phyloP scores from a whole-genome alignment of 2,329 filamentous ascomycete genomes.

The Dactylonectria macrodidyma region DNA sequence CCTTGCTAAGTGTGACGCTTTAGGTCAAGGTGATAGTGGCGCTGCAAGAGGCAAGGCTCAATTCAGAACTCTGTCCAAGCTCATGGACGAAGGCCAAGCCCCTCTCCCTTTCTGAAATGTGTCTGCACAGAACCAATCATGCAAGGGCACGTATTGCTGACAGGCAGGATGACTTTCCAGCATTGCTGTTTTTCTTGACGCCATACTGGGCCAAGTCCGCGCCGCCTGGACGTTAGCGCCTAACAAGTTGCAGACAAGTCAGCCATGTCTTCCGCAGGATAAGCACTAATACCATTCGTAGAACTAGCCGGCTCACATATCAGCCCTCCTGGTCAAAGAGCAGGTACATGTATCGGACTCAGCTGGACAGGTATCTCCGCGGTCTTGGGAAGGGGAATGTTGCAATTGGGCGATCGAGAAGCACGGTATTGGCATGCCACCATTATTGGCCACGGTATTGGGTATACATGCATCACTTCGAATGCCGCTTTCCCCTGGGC shows the following conservation, averaged over 20 bases:
- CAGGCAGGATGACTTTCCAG: not conserved
- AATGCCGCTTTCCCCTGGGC: too few species aligned
- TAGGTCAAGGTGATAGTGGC: too few species aligned
- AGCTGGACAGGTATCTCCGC: too few species aligned
- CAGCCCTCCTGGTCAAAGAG: too few species aligned
- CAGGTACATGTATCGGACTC: too few species aligned
- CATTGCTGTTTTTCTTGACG: not conserved
- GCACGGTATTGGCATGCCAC: too few species aligned
- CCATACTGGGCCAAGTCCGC: not conserved
- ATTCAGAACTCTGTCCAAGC: not conserved
- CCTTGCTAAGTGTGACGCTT: not conserved
- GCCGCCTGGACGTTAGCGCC: not conserved
- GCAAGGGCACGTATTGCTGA: not conserved
- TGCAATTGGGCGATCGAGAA: too few species aligned
- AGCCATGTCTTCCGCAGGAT: not conserved
- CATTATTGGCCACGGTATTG: too few species aligned
- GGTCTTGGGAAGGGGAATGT: too few species aligned
- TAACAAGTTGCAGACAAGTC: not conserved
- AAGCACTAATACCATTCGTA: not conserved
- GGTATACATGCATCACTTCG: too few species aligned
- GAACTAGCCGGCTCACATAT: too few species aligned
- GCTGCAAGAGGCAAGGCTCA: not conserved
- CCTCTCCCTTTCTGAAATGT: constrained; percentile 2
- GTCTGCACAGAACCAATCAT: not conserved
- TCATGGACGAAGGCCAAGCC: too few species aligned